Conservation (phyloP, 257 asterid genomes). For the Datura wrightii region DNA sequence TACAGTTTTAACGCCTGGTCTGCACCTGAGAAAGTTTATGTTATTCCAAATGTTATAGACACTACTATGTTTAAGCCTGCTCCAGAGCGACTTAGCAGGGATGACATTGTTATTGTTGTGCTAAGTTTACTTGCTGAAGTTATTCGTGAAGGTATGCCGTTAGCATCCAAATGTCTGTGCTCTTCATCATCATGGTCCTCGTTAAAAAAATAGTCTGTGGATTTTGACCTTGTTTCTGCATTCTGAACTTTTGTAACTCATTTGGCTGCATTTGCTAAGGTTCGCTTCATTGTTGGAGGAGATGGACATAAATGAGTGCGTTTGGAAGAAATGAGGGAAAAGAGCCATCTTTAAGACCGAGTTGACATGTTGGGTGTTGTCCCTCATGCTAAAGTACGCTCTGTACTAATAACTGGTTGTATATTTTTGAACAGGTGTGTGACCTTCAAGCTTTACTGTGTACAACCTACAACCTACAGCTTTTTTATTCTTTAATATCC, state of each 20-base stretch:
- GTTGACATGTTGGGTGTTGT: slow-evolving; percentile 98
- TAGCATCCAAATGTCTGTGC: slow-evolving; percentile 78
- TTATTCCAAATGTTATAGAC: slow-evolving; percentile 95
- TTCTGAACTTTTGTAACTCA: slow-evolving; percentile 26
- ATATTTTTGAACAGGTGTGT: slow-evolving; percentile 15
- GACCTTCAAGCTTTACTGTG: background rate
- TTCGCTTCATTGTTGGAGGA: slow-evolving; percentile 92
- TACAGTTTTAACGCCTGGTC: slow-evolving; percentile 88
- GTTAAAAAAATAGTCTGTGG: background rate
- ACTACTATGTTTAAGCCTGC: slow-evolving; percentile 74
- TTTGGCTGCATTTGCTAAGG: slow-evolving; percentile 52
- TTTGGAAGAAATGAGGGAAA: slow-evolving; percentile 97
- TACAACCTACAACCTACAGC: background rate
- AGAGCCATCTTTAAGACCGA: slow-evolving; percentile 93
- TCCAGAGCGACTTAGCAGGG: slow-evolving; percentile 47
- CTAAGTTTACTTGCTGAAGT: slow-evolving; percentile 96
- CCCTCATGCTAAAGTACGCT: slow-evolving; percentile 94
- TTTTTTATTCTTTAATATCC: background rate
- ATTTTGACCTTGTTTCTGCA: slow-evolving; percentile 23
- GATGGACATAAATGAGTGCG: slow-evolving; percentile 99
- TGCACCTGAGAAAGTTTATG: slow-evolving; percentile 91
- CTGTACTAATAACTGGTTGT: slow-evolving; percentile 61
- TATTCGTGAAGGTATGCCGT: slow-evolving; percentile 81
- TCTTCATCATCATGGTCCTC: background rate
- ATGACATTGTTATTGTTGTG: slow-evolving; percentile 82